A percentile compares a stretch with the other conserved stretches of the same genome.
phyloP scores from a whole-genome alignment of 345 rosid genomes.

The Pugionium dolabratum region DNA sequence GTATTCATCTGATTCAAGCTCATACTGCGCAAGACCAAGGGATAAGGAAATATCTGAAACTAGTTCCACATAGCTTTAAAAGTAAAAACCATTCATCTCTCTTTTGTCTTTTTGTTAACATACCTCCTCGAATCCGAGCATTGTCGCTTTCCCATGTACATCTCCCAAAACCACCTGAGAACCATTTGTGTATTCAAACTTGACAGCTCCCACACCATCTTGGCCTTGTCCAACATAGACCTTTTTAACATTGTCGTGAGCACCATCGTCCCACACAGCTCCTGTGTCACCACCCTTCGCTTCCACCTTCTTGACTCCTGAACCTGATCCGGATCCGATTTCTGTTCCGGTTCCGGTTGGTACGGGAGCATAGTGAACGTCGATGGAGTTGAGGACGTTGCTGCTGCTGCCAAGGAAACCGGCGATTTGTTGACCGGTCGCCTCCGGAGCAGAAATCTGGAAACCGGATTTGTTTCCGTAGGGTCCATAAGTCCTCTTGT shows the following conservation, averaged over 20 bases:
- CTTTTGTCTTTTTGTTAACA: not conserved
- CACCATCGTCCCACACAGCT: constrained; percentile 38
- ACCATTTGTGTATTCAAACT: constrained; percentile 31
- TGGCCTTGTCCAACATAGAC: constrained; percentile 31
- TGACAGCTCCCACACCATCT: constrained; percentile 31
- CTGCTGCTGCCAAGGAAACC: too few relatives aligned
- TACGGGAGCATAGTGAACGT: too few relatives aligned
- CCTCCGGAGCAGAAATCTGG: too few relatives aligned
- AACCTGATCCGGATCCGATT: too few relatives aligned
- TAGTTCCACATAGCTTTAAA: not conserved
- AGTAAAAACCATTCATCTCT: not conserved
- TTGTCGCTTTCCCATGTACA: constrained; percentile 26
- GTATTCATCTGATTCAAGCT: constrained; percentile 37
- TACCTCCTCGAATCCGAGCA: constrained; percentile 33
- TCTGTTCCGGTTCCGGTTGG: too few relatives aligned
- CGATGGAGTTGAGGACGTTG: too few relatives aligned
- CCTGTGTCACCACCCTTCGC: constrained; percentile 39
- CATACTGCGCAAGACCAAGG: constrained; percentile 20
- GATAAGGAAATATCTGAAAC: not conserved
- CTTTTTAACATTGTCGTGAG: constrained; percentile 30
- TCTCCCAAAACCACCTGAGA: constrained; percentile 17
- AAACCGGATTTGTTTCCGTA: constrained; percentile 35
- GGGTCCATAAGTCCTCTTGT: constrained; percentile 37
- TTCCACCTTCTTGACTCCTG: not conserved
- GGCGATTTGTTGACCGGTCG: too few relatives aligned